These are phyloP conservation scores for Dryadomyces sulphureus DNA, from an alignment of 2,329 filamentous ascomycete species.

Conservation along the genomic window DNA sequence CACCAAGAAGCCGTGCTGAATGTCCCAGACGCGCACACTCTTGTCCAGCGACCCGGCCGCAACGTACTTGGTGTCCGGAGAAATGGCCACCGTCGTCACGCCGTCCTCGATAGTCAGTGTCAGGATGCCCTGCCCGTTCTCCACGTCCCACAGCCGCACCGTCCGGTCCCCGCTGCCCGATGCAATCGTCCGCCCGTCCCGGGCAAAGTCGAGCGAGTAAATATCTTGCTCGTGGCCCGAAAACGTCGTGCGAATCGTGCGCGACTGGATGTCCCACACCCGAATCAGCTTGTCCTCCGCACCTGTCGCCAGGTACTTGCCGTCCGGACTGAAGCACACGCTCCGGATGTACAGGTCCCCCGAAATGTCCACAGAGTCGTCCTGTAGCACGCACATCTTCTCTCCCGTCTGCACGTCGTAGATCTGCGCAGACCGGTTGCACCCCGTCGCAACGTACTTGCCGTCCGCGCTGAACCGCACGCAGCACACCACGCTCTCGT, in stretches of 20 bases:
- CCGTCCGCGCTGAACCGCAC: conserved; percentile 94
- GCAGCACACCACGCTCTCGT: conserved; percentile 96
- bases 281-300: conserved; percentile 96
- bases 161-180: conserved; percentile 91
- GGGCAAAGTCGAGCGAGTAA: conserved; percentile 88
- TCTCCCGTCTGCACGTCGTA: conserved; percentile 82
- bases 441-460: conserved; percentile 90
- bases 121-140: conserved; percentile 65
- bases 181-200: conserved; percentile 85
- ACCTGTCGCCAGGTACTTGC: conserved; percentile 83
- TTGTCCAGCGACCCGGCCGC: conserved; percentile 93
- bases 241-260: conserved; percentile 83
- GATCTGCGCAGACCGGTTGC: conserved; percentile 98
- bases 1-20: conserved; percentile 68
- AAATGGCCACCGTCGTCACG: conserved; percentile 94
- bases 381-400: conserved; percentile 80
- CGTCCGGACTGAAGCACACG: conserved; percentile 96
- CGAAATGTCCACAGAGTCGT: conserved; percentile 71
- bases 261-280: conserved; percentile 82
- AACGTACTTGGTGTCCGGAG: conserved; percentile 84
- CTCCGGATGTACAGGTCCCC: conserved; percentile 95
- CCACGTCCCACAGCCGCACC: conserved; percentile 91
- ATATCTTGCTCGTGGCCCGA: conserved; percentile 98
- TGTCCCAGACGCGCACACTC: conserved; percentile 96
- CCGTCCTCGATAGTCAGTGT: conserved; percentile 90